Percentiles rank a stretch among this genome's conserved stretches.
These are phyloP conservation scores for Podila minutissima DNA, from an alignment of 192 early-diverging fungal genomes.

Conservation along the genomic window DNA sequence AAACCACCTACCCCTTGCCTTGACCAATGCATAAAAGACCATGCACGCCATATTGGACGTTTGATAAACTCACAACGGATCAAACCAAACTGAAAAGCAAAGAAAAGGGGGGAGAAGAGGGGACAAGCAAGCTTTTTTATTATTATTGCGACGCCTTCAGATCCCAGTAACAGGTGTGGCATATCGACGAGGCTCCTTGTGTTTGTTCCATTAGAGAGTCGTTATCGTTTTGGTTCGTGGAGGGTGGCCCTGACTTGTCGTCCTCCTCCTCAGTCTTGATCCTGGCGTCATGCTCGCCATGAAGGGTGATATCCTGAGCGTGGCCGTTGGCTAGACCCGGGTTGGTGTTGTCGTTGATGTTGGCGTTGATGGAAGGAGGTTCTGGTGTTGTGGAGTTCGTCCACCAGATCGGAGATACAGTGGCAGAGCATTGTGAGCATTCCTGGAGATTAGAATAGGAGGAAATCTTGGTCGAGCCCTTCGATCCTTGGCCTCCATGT, in stretches of 20 bases:
- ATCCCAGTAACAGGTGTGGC: conserved; percentile 3
- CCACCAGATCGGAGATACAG: conserved; percentile 60
- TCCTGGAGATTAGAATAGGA: conserved; percentile 5
- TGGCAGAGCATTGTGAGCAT: conserved; percentile 28
- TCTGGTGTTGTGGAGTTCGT: background rate
- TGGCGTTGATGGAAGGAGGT: background rate
- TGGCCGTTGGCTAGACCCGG: too few relatives aligned
- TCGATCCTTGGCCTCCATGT: conserved; percentile 17
- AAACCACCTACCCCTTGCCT: too few relatives aligned
- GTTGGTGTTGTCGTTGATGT: background rate
- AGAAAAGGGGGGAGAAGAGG: background rate
- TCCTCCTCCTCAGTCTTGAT: background rate
- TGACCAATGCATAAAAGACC: too few relatives aligned
- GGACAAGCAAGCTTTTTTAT: background rate
- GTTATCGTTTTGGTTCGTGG: background rate
- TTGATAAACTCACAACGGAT: too few relatives aligned
- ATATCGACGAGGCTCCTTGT: background rate
- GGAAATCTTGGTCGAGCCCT: conserved; percentile 9
- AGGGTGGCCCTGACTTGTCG: background rate
- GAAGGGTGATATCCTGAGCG: too few relatives aligned
- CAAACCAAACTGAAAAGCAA: background rate
- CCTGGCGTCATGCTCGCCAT: background rate
- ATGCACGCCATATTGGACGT: too few relatives aligned
- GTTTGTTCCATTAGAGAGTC: too few relatives aligned
- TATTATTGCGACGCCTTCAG: background rate